Base-by-base conservation (phyloP, 768 basidiomycete species). In the Daedaleopsis nitida region DNA sequence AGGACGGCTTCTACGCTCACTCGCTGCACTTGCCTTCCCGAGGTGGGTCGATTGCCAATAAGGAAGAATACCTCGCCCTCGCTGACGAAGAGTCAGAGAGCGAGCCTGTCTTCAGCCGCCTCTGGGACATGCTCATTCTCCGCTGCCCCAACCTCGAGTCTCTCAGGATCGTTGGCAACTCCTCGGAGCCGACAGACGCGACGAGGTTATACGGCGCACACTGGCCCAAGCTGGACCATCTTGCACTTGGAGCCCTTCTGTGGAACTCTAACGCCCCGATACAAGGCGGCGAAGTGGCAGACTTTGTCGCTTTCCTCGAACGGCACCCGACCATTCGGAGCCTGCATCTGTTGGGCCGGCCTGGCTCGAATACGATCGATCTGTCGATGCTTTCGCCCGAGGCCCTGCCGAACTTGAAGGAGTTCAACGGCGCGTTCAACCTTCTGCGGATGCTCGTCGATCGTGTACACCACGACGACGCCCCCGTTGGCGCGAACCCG, bases 101-200 rank as follows among this genome's bases (percentile, higher is more conserved):
- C 81, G 84, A 62, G 60, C 80, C 84, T 2, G 76, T 81, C 23
- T 83, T 79, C 57, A 76, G 75, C 49, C 78, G 77, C 42, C 75
- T 92, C 55, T 89, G 87, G 86, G 80, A 85, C 62, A 89, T 92
- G 90, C 79, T 92, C 50, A 82, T 85, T 55, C 74, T 76, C 24
- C 80, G 80, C 32, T 88, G 86, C 66, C 87, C 86, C 1, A 78
- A 87, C 65, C 80, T 92, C 9, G 83, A 89, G 69, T 85, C 87
- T 56, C 78, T 92, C 5, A 72, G 76, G 47, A 79, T 92, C 34
- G 84, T 85, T 4, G 75, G 75, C 35, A 83, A 84, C 13, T 73
- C 80, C 1, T 75, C 83, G 13, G 69, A 73, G 27, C 83, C 86
- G 17, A 78, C 82, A 9, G 85, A 87, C 64, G 80, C 83, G 3